Evolutionary conservation across 257 asterid genomes (phyloP), one percentile per base, ranked within the genome.

Genomic region (Nicotiana attenuata): DNA sequence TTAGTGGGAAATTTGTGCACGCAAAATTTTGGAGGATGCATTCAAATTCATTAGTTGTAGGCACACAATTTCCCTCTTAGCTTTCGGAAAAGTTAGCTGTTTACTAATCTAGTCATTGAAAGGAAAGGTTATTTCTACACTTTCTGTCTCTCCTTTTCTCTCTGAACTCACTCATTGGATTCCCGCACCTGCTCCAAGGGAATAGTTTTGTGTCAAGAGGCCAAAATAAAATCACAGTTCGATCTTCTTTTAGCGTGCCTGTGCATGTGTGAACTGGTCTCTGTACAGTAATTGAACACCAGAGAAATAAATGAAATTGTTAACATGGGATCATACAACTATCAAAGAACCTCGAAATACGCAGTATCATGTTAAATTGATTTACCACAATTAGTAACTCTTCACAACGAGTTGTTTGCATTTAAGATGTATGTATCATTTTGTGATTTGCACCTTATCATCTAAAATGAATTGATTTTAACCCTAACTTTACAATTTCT

Each of bases 1-100:
- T 68, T 68, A 55, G 80, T 20, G 81, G 82, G 83, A 77, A 76
- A 65, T 80, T 16, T 55, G 63, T 81, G 87, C 87, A 81, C 71
- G 63, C 86, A 76, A 60, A 41, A 35, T 78, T 85, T 87, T 83
- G 85, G 81, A 31, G 52, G 64, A 59, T 56, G 59, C 71, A 80
- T 53, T 84, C 65, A 60, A 59, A 75, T 52, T 84, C 76, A 38
- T 87, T 52, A 60, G 31, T 26, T 83, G 83, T 76, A 61, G 83
- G 87, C 88, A 47, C 77, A 64, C 77, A 11, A 24, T 50, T 50
- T 65, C 83, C 81, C 78, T 33, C 53, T 31, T 78, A 80, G 29
- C 35, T 61, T 28, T 47, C 63, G 33, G 52, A 11, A 78, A 65
- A 80, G 10, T 41, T 41, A 52, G 57, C 6, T 11, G 7, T 47